Evolutionary conservation across 169 alveolate species (phyloP).

Genomic region (Cryptosporidium sp.): DNA sequence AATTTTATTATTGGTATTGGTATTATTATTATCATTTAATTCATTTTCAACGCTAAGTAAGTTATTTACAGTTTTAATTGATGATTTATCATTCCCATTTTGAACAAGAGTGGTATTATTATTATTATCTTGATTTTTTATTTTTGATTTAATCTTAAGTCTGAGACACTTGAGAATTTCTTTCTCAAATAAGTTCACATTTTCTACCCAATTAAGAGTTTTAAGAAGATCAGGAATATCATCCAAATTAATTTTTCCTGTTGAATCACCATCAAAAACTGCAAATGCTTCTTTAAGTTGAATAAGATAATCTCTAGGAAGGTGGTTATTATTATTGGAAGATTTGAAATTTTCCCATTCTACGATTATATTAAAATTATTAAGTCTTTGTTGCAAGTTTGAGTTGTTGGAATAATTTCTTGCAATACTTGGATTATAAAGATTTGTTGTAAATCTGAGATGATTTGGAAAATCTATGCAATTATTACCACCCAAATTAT

Average conservation of each 20-base stretch:
- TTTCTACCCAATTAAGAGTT: slow-evolving; percentile 67
- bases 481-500: not conserved
- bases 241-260: slow-evolving; percentile 24
- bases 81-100: not conserved
- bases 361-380: slow-evolving; percentile 26
- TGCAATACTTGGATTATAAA: slow-evolving; percentile 41
- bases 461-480: slow-evolving; percentile 28
- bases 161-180: slow-evolving; percentile 12
- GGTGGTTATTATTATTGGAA: not conserved
- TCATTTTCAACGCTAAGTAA: slow-evolving; percentile 7
- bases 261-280: slow-evolving; percentile 52
- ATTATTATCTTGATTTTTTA: not conserved
- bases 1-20: slow-evolving; percentile 1
- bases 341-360: slow-evolving; percentile 20
- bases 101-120: not conserved
- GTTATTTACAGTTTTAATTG: slow-evolving; percentile 17
- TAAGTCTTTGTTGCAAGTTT: slow-evolving; percentile 26
- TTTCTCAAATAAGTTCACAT: slow-evolving; percentile 15
- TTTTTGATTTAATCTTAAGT: not conserved
- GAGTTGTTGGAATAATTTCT: slow-evolving; percentile 20
- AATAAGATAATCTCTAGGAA: slow-evolving; percentile 29
- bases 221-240: slow-evolving; percentile 58
- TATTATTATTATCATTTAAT: not conserved
- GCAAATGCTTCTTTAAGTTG: slow-evolving; percentile 68
- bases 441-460: slow-evolving; percentile 46